These are phyloP conservation scores for Eucalyptus marginata DNA, from an alignment of 345 rosid genomes.

Conservation along the genomic window DNA sequence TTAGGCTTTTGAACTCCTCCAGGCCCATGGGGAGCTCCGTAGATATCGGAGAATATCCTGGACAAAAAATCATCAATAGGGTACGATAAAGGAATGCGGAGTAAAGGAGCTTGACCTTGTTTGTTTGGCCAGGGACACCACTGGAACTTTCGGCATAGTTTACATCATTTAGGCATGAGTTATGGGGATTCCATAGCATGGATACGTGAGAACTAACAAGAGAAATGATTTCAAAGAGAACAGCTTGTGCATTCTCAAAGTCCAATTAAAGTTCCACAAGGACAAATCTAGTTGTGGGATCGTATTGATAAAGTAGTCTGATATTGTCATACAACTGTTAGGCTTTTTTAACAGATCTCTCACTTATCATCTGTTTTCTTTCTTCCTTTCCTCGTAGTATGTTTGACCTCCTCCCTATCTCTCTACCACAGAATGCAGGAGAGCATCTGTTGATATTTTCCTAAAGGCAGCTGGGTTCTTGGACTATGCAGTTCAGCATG, in stretches of 20 bases:
- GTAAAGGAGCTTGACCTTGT: not conserved
- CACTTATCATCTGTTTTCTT: not conserved
- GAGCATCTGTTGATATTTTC: slow-evolving; percentile 82
- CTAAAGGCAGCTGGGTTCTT: slow-evolving; percentile 96
- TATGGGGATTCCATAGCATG: not conserved
- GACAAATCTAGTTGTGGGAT: not conserved
- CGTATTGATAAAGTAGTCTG: not conserved
- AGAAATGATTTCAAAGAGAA: not conserved
- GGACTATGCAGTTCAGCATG: slow-evolving; percentile 82
- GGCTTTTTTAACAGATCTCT: not conserved
- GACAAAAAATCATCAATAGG: not conserved
- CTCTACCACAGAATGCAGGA: slow-evolving; percentile 52
- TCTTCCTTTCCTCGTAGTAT: not conserved
- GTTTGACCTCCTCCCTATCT: not conserved
- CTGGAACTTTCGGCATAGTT: not conserved
- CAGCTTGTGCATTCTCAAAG: not conserved
- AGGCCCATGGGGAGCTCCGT: not conserved
- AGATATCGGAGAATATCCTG: not conserved
- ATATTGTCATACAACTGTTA: not conserved
- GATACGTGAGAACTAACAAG: not conserved
- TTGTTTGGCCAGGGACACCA: not conserved
- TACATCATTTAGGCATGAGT: not conserved
- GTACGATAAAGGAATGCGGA: not conserved
- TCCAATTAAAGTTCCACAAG: not conserved
- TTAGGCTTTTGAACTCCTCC: not conserved